Evolutionary conservation across 495 filamentous ascomycete genomes (phyloP), one percentile per base, ranked within the genome.

Genomic region (Oidiodendron maius): DNA sequence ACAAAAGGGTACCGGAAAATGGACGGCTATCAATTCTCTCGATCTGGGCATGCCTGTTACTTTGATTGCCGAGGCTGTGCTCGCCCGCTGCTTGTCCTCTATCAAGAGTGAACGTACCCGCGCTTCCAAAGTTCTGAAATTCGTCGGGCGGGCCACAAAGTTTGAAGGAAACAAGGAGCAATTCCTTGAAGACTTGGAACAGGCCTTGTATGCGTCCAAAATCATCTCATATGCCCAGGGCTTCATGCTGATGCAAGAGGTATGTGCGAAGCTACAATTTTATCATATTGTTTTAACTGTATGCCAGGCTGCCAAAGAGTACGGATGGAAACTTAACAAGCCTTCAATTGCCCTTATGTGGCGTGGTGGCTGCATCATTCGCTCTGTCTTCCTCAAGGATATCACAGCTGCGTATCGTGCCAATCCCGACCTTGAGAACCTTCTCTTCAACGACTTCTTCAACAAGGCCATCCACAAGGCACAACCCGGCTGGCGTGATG

Each of bases 191-290:
- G 88, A 98, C 71, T 84, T 98, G 38, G 93, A 98, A 76, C 93
- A 98, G 77, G 93, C 93, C 51, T 82, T 98, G 48, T 98, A 98
- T 61, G 93, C 93, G 47, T 97, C 93, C 51, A 98, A 98, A 84
- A 97, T 98, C 61, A 96, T 98, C 71, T 98, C 93, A 30, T 98
- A 98, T 65, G 89, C 91, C 56, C 93, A 98, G 71, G 93, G 93
- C 64, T 98, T 98, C 80, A 98, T 98, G 94, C 81, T 98, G 64
- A 96, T 98, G 79, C 93, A 97, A 76, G 83, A 95, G 71, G 90
- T 95, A 72, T 70, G 86, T 68, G 38, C 28, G 41, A 9, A 20
- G 12, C 10, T 45, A 16, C 15, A 20, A n/a, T 30, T 12, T 30
- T 30, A 5, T 5, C 5, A 30, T 20, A 30, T 20, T 30, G 60